A percentile compares a stretch with the other conserved stretches of the same genome.
Evolutionary conservation across 768 basidiomycete genomes (phyloP).

Genomic region (Xerocomus spinulosus): DNA sequence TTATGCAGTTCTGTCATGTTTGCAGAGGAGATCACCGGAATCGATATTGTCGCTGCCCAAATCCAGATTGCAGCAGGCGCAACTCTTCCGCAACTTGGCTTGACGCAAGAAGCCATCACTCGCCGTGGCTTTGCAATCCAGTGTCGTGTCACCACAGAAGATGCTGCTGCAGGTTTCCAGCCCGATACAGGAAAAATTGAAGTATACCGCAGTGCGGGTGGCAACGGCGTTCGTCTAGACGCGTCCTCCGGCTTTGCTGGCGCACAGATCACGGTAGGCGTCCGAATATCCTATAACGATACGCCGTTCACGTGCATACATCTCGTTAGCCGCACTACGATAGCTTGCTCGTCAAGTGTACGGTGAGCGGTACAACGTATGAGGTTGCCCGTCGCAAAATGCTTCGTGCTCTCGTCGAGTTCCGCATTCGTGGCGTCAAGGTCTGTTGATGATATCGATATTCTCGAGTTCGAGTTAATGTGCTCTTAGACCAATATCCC

Average conservation of each 20-base stretch:
- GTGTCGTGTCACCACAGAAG: constrained; percentile 97
- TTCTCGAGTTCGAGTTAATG: background rate
- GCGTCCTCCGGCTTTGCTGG: constrained; percentile 97
- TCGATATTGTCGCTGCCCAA: constrained; percentile 98
- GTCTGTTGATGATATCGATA: constrained; percentile 30
- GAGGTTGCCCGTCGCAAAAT: constrained; percentile 99
- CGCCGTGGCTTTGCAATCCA: constrained; percentile 98
- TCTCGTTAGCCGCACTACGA: constrained; percentile 86
- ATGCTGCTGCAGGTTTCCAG: constrained; percentile 87
- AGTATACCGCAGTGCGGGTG: constrained; percentile 97
- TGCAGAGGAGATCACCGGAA: constrained; percentile 97
- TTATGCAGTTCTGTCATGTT: background rate
- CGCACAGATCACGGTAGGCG: constrained; percentile 89
- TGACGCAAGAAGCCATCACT: constrained; percentile 92
- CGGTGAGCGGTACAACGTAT: constrained; percentile 94
- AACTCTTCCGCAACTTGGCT: constrained; percentile 88
- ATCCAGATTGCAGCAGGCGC: constrained; percentile 99
- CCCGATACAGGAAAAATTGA: constrained; percentile 99
- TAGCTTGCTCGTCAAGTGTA: constrained; percentile 94
- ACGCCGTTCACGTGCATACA: constrained; percentile 1
- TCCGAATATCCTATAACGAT: background rate
- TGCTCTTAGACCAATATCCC: constrained; percentile 87
- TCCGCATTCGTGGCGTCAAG: constrained; percentile 99
- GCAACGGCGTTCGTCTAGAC: constrained; percentile 96
- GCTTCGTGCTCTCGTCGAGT: constrained; percentile 98